Evolutionary conservation across 768 basidiomycete species (phyloP).

Genomic region (Calocybe gangraenosa): DNA sequence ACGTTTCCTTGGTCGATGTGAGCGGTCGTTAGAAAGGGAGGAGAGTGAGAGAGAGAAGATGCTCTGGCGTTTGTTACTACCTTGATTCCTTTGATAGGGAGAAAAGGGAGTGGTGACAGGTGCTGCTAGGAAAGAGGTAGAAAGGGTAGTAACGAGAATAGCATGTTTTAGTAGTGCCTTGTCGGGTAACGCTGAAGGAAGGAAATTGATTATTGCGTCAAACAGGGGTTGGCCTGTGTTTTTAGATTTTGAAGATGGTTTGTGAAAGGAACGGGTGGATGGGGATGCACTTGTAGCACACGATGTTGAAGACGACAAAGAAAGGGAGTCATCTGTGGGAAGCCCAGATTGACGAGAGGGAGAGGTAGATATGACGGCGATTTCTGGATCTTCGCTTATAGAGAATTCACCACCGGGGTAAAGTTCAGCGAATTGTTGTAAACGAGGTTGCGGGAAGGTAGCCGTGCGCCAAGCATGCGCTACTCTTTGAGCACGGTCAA

Average conservation of each 20-base stretch:
- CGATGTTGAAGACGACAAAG: conserved; percentile 3
- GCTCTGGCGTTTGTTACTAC: conserved; percentile 1
- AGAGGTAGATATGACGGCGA: conserved; percentile 2
- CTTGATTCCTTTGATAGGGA: neutral
- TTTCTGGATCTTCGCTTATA: conserved; percentile 21
- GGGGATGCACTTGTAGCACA: neutral
- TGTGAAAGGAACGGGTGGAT: neutral
- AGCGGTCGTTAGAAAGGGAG: neutral
- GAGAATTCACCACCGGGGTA: conserved; percentile 29
- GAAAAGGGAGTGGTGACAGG: conserved; percentile 3
- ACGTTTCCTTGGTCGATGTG: conserved; percentile 7
- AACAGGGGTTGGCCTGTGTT: conserved; percentile 23
- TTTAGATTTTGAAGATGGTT: conserved; percentile 1
- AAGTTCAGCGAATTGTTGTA: conserved; percentile 31
- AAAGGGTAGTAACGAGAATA: conserved; percentile 39
- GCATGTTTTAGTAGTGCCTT: conserved; percentile 39
- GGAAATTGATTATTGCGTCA: conserved; percentile 40
- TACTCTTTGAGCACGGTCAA: conserved; percentile 37
- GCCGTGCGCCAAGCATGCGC: conserved; percentile 24
- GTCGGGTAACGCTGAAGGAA: conserved; percentile 34
- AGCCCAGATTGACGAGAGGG: neutral
- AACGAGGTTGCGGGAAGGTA: conserved; percentile 11
- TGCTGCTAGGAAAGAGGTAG: conserved; percentile 30
- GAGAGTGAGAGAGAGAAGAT: conserved; percentile 10
- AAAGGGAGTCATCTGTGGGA: conserved; percentile 1